Evolutionary conservation across 345 rosid species (phyloP).

Genomic region (Hibiscus tridactylites): DNA sequence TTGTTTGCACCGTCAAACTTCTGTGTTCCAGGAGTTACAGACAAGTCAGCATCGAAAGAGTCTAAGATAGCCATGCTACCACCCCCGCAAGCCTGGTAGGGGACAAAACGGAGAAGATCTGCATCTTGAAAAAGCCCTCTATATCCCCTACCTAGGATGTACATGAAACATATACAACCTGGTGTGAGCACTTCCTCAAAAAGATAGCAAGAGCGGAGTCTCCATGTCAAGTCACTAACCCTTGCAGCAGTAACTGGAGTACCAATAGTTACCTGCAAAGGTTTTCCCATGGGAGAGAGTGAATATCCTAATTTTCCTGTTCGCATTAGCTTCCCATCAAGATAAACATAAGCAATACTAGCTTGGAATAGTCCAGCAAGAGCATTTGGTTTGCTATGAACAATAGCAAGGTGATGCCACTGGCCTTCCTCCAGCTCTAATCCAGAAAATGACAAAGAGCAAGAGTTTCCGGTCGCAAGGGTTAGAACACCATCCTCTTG

Average conservation of each 20-base stretch:
- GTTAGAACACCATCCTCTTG: constrained; percentile 90
- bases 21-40: constrained; percentile 52
- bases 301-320: constrained; percentile 96
- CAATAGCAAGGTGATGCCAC: constrained; percentile 99
- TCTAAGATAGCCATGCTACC: constrained; percentile 98
- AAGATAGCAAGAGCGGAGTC: constrained; percentile 91
- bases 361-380: constrained; percentile 99
- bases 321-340: constrained; percentile 91
- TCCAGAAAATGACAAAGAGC: constrained; percentile 82
- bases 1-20: constrained; percentile 58
- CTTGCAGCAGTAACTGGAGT: constrained; percentile 73
- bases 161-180: constrained; percentile 94
- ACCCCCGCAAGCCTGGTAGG: constrained; percentile 98
- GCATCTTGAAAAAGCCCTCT: constrained; percentile 96
- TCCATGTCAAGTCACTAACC: constrained; percentile 84
- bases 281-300: constrained; percentile 89
- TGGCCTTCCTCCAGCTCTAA: constrained; percentile 87
- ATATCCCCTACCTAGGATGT: constrained; percentile 95
- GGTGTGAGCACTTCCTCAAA: constrained; percentile 98
- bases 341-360: constrained; percentile 91
- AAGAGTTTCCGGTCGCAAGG: constrained; percentile 92
- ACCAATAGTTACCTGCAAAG: constrained; percentile 89
- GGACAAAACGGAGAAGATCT: constrained; percentile 88
- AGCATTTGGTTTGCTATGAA: constrained; percentile 99
- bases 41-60: constrained; percentile 72